phyloP scores from a whole-genome alignment of 2,329 filamentous ascomycete species.

The Westerdykella ornata region DNA sequence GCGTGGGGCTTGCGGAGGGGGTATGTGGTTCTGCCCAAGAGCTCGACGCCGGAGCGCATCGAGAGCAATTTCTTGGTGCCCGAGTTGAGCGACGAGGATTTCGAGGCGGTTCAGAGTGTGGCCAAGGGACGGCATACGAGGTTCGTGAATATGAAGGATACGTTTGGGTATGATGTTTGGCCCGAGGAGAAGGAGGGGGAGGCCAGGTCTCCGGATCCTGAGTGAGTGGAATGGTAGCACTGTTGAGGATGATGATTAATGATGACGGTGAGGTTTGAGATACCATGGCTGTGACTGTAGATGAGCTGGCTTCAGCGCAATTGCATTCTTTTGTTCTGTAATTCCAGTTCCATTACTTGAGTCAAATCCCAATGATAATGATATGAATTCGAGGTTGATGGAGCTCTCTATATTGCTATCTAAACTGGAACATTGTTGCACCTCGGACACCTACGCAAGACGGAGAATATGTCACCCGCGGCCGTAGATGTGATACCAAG shows the following conservation, averaged over 20 bases:
- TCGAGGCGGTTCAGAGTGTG: slow-evolving; percentile 56
- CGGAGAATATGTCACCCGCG: no score
- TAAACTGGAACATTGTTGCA: no score
- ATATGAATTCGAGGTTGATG: no score
- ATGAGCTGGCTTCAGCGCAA: no score
- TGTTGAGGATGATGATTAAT: neutral
- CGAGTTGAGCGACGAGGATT: slow-evolving; percentile 49
- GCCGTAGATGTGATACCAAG: no score
- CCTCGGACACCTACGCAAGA: no score
- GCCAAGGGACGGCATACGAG: slow-evolving; percentile 60
- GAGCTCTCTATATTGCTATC: no score
- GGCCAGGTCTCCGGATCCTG: neutral
- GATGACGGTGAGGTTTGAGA: neutral
- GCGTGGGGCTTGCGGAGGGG: slow-evolving; percentile 77
- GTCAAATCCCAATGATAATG: no score
- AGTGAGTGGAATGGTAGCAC: no score
- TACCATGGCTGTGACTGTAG: neutral
- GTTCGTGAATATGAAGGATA: slow-evolving; percentile 79
- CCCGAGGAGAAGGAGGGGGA: slow-evolving; percentile 35
- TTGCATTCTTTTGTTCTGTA: no score
- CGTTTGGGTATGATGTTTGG: slow-evolving; percentile 64
- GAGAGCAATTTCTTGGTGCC: slow-evolving; percentile 60
- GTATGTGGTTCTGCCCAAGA: slow-evolving; percentile 39
- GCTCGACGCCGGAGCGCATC: slow-evolving; percentile 37
- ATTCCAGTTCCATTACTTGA: no score